These are phyloP conservation scores for Megacollybia marginata DNA, from an alignment of 768 basidiomycete species.

Conservation along the genomic window DNA sequence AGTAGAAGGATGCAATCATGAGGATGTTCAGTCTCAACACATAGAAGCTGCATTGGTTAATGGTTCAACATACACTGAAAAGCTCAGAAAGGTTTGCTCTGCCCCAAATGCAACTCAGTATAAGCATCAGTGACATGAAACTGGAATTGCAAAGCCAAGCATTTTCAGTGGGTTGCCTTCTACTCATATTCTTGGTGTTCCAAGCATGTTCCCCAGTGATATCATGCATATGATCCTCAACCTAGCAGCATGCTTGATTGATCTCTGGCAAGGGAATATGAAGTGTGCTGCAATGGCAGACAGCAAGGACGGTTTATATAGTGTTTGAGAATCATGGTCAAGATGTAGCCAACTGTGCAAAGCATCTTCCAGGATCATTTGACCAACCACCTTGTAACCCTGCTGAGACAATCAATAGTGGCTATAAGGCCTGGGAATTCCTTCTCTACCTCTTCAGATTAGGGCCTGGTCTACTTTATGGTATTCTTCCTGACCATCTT, in stretches of 20 bases:
- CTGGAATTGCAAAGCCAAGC: too few species aligned
- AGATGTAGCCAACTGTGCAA: conserved; percentile 17
- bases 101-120: neutral
- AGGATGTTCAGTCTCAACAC: neutral
- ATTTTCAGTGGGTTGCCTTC: conserved; percentile 16
- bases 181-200: too few species aligned
- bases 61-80: neutral
- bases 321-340: conserved; percentile 20
- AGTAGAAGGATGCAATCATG: neutral
- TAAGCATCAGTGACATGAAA: neutral
- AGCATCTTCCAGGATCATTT: too few species aligned
- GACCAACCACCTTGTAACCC: conserved; percentile 3
- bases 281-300: conserved; percentile 4
- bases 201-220: too few species aligned
- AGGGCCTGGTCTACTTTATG: conserved; percentile 5
- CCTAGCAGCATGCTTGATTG: too few species aligned
- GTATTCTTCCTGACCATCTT: conserved; percentile 12
- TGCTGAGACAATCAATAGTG: too few species aligned
- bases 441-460: conserved; percentile 9
- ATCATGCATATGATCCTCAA: too few species aligned
- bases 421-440: too few species aligned
- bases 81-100: neutral
- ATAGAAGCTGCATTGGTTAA: neutral
- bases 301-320: conserved; percentile 7
- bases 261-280: conserved; percentile 9